phyloP scores from a whole-genome alignment of 202 grass and related monocot genomes.

The Digitaria exilis region DNA sequence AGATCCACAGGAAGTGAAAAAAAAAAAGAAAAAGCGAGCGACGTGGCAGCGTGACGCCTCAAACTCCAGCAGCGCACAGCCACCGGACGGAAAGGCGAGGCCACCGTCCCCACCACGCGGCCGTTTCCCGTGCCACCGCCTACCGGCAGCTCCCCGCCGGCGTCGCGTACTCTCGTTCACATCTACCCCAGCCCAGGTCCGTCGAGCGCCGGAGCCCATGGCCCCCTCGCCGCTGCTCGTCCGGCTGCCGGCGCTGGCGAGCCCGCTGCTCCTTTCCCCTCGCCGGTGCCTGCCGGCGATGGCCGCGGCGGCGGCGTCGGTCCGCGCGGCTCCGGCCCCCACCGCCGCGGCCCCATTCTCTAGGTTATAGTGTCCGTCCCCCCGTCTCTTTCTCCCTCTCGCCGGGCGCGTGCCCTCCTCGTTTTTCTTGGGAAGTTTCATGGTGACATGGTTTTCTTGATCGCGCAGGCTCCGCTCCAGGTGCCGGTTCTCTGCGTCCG shows the following conservation, averaged over 20 bases:
- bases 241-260: slow-evolving; percentile 46
- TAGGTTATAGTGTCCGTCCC: slow-evolving; percentile 26
- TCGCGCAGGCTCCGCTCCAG: slow-evolving; percentile 53
- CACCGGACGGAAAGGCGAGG: slow-evolving; percentile 15
- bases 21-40: neutral
- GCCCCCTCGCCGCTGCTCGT: slow-evolving; percentile 43
- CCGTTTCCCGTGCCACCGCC: slow-evolving; percentile 42
- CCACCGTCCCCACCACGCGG: slow-evolving; percentile 7
- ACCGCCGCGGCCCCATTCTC: neutral
- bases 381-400: neutral
- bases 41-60: slow-evolving; percentile 23
- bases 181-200: no score
- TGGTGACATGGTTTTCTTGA: slow-evolving; percentile 16
- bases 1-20: neutral
- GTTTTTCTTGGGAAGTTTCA: slow-evolving; percentile 22
- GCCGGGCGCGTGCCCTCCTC: no score
- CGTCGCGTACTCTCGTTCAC: no score
- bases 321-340: neutral
- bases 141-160: neutral
- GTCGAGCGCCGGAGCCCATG: slow-evolving; percentile 28
- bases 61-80: slow-evolving; percentile 16
- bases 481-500: slow-evolving; percentile 59
- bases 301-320: neutral
- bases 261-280: neutral
- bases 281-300: slow-evolving; percentile 21